Evolutionary conservation across 805 yeast species (phyloP).

Genomic region (Tetrapisispora iriomotensis): DNA sequence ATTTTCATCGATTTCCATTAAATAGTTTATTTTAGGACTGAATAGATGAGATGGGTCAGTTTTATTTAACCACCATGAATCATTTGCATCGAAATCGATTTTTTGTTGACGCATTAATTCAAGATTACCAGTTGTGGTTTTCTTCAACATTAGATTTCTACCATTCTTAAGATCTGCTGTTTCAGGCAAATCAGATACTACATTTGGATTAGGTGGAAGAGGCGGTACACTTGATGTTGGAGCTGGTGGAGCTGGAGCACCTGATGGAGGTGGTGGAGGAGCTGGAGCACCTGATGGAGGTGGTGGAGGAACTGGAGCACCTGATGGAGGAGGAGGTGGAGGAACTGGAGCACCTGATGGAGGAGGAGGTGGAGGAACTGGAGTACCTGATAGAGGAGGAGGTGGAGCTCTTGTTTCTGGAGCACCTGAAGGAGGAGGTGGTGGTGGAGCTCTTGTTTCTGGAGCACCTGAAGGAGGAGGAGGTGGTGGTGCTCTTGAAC

Average conservation of each 20-base stretch:
- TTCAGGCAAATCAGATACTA: slow-evolving; percentile 14
- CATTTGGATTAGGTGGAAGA: neutral
- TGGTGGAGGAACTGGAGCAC: slow-evolving; percentile 7
- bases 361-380: slow-evolving; percentile 3
- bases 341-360: neutral
- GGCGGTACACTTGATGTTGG: slow-evolving; percentile 2
- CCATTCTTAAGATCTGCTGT: slow-evolving; percentile 5
- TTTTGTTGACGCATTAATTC: neutral
- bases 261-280: neutral
- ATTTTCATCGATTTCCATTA: slow-evolving; percentile 51
- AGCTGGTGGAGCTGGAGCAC: slow-evolving; percentile 1
- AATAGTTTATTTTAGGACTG: slow-evolving; percentile 1
- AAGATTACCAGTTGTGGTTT: neutral
- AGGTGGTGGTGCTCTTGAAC: slow-evolving; percentile 1
- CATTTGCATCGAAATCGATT: slow-evolving; percentile 1
- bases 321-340: slow-evolving; percentile 4
- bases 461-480: slow-evolving; percentile 3
- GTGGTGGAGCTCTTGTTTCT: slow-evolving; percentile 2
- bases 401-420: slow-evolving; percentile 3
- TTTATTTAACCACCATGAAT: slow-evolving; percentile 4
- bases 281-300: slow-evolving; percentile 12
- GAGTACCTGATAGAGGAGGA: neutral
- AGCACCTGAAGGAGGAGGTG: slow-evolving; percentile 2
- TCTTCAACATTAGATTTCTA: neutral
- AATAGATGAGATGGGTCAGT: neutral